phyloP scores from a whole-genome alignment of 148 eudicot genomes.

The Rhododendron ovatum region DNA sequence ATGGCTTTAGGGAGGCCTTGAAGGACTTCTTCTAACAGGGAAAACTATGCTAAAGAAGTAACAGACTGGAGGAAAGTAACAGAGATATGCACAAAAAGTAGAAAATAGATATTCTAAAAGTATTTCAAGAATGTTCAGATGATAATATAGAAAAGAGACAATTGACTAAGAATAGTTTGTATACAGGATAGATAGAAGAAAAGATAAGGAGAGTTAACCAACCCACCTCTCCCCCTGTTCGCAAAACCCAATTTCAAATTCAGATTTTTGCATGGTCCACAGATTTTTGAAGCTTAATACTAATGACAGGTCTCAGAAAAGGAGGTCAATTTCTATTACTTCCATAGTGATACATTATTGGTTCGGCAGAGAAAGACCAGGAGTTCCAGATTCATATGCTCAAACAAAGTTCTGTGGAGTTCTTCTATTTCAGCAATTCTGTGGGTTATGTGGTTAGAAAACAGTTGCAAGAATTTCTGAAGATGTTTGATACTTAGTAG shows the following conservation, averaged over 20 bases:
- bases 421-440: not conserved
- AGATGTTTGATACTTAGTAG: not conserved
- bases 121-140: not conserved
- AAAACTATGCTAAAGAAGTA: not conserved
- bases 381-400: too few relatives aligned
- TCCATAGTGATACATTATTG: not conserved
- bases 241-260: not conserved
- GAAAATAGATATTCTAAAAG: not conserved
- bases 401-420: not conserved
- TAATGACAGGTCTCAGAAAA: not conserved
- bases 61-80: not conserved
- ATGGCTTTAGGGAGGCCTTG: not conserved
- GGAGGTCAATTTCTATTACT: not conserved
- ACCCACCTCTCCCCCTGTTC: not conserved
- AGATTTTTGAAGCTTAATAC: not conserved
- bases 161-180: not conserved
- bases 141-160: not conserved
- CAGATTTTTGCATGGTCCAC: not conserved
- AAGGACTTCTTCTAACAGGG: not conserved
- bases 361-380: not conserved
- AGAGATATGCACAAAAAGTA: not conserved
- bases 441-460: not conserved
- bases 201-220: not conserved
- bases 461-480: not conserved
- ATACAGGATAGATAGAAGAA: not conserved